Percentiles rank a stretch among this genome's conserved stretches.
These are phyloP conservation scores for Marchantia polymorpha DNA, from an alignment of 225 moss, liverwort and hornwort genomes.

Conservation along the genomic window DNA sequence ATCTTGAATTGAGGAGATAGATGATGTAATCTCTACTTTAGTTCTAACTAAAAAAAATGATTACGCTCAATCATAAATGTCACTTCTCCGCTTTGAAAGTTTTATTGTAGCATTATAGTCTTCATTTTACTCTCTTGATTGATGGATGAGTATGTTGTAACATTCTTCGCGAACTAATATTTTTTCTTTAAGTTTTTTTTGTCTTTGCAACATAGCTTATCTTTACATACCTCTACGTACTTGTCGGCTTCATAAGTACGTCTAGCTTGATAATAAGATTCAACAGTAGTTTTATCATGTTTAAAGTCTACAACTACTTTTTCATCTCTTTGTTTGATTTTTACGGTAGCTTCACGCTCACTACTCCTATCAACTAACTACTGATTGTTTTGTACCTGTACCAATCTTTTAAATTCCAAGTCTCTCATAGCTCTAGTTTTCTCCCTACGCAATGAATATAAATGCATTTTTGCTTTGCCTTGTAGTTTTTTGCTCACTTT, in stretches of 20 bases:
- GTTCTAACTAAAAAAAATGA: no score
- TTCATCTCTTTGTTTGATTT: conserved; percentile 76
- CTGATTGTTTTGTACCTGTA: conserved; percentile 57
- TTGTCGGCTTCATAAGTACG: conserved; percentile 83
- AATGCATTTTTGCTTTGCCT: conserved; percentile 58
- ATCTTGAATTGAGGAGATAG: no score
- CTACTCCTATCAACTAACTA: conserved; percentile 45
- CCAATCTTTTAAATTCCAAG: conserved; percentile 46
- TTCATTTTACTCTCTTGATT: conserved; percentile 70
- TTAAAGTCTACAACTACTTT: conserved; percentile 57
- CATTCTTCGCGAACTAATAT: conserved; percentile 48
- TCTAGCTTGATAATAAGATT: conserved; percentile 54
- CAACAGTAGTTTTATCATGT: conserved; percentile 44
- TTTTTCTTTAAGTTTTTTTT: conserved; percentile 76
- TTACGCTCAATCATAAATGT: conserved; percentile 68
- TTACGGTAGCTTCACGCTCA: conserved; percentile 58
- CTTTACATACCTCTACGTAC: conserved; percentile 80
- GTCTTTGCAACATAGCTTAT: conserved; percentile 77
- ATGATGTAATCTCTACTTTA: no score
- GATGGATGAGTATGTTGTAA: conserved; percentile 60
- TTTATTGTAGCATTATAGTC: conserved; percentile 76
- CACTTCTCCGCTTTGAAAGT: conserved; percentile 75
- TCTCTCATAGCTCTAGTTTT: conserved; percentile 49
- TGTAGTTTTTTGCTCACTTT: conserved; percentile 82
- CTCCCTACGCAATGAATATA: conserved; percentile 66